phyloP scores from a whole-genome alignment of 2,329 filamentous ascomycete species.

The Colletotrichum orbiculare region DNA sequence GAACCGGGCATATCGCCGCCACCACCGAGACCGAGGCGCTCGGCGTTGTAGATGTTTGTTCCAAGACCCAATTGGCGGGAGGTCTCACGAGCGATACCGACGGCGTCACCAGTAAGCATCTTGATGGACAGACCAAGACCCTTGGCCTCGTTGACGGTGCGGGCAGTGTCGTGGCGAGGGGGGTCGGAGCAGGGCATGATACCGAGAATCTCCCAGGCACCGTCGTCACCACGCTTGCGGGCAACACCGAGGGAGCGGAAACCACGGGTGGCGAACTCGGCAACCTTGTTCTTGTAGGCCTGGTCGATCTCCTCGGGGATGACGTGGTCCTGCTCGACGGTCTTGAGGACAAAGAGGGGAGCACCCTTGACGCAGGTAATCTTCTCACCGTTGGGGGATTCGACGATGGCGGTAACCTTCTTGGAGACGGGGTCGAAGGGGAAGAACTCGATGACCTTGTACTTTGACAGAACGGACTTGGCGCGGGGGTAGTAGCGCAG shows the following conservation, averaged over 20 bases:
- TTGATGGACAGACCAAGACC: slow-evolving; percentile 89
- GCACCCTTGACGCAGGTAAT: slow-evolving; percentile 94
- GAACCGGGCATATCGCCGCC: slow-evolving; percentile 94
- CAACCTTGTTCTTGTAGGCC: slow-evolving; percentile 92
- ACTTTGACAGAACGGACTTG: slow-evolving; percentile 83
- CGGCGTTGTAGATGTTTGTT: slow-evolving; percentile 93
- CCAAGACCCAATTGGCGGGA: slow-evolving; percentile 91
- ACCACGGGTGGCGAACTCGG: slow-evolving; percentile 84
- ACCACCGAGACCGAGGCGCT: slow-evolving; percentile 89
- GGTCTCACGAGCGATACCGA: slow-evolving; percentile 92
- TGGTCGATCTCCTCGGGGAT: slow-evolving; percentile 81
- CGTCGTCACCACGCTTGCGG: slow-evolving; percentile 80
- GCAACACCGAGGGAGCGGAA: slow-evolving; percentile 95
- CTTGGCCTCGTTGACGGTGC: slow-evolving; percentile 92
- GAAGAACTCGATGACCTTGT: slow-evolving; percentile 85
- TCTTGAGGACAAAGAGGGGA: slow-evolving; percentile 87
- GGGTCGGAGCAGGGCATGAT: slow-evolving; percentile 96
- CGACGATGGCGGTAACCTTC: slow-evolving; percentile 86
- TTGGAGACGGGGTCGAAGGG: slow-evolving; percentile 95
- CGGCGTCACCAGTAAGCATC: slow-evolving; percentile 95
- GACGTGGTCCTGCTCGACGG: slow-evolving; percentile 85
- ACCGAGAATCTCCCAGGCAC: slow-evolving; percentile 89
- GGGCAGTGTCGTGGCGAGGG: slow-evolving; percentile 88
- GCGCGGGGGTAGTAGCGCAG: slow-evolving; percentile 85
- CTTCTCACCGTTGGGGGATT: slow-evolving; percentile 84